A percentile compares a stretch with the other conserved stretches of the same genome.
Evolutionary conservation across 2,329 filamentous ascomycete genomes (phyloP).

Genomic region (Stromatinia cepivora): DNA sequence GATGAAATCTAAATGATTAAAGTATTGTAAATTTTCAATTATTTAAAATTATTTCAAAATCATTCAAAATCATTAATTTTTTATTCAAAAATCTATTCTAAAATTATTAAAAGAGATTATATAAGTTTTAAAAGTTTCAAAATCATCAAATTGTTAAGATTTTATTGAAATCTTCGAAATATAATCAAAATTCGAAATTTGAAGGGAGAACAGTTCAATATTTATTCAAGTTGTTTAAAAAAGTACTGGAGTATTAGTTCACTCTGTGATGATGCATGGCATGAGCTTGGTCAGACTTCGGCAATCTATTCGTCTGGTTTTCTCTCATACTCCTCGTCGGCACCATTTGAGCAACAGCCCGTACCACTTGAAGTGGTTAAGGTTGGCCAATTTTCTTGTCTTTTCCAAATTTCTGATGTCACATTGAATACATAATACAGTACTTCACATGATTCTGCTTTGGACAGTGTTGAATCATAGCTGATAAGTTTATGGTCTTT

Average conservation of each 20-base stretch:
- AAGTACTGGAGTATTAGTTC: slow-evolving; percentile 1
- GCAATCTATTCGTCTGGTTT: not conserved
- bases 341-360: not conserved
- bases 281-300: not conserved
- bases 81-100: too few relatives aligned
- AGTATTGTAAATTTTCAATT: too few relatives aligned
- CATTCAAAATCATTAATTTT: too few relatives aligned
- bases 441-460: not conserved
- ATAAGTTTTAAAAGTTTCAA: too few relatives aligned
- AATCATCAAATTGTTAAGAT: too few relatives aligned
- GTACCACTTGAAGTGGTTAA: not conserved
- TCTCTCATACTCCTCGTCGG: not conserved
- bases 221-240: too few relatives aligned
- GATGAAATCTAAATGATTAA: too few relatives aligned
- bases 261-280: slow-evolving; percentile 4
- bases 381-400: not conserved
- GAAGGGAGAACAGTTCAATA: too few relatives aligned
- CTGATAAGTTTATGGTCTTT: not conserved
- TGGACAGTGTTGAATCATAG: not conserved
- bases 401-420: not conserved
- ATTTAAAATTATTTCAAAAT: too few relatives aligned
- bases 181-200: too few relatives aligned
- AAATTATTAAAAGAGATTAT: too few relatives aligned
- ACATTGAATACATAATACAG: not conserved
- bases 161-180: too few relatives aligned